phyloP scores from a whole-genome alignment of 352 stramenopile species.

The Phytophthora fragariae region DNA sequence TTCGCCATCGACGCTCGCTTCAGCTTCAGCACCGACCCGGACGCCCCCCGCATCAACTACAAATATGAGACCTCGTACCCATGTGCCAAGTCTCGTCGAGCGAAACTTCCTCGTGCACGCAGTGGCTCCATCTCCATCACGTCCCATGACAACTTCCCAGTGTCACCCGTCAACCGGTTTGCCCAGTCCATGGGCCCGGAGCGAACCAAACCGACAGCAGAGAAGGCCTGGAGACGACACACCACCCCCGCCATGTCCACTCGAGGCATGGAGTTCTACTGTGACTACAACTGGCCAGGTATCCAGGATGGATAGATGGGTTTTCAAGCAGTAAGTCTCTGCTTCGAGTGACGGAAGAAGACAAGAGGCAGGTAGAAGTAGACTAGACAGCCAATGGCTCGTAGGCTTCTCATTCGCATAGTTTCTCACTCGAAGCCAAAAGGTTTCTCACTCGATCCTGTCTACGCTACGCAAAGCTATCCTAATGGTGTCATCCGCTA shows the following conservation, averaged over 20 bases:
- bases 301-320: background rate
- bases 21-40: constrained; percentile 27
- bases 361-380: background rate
- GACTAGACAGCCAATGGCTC: too few species aligned
- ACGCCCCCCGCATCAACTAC: background rate
- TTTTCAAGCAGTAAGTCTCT: constrained; percentile 1
- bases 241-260: constrained; percentile 32
- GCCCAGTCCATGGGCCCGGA: constrained; percentile 34
- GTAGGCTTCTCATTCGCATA: background rate
- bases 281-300: constrained; percentile 3
- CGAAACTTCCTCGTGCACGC: constrained; percentile 24
- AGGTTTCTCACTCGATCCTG: too few species aligned
- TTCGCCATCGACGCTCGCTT: constrained; percentile 39
- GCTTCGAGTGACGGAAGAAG: background rate
- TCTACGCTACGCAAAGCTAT: too few species aligned
- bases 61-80: background rate
- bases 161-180: constrained; percentile 35
- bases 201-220: constrained; percentile 1
- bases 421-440: background rate
- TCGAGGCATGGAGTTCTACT: constrained; percentile 13
- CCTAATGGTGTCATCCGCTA: too few species aligned
- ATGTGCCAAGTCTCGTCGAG: constrained; percentile 7
- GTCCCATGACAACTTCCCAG: constrained; percentile 7
- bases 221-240: constrained; percentile 26
- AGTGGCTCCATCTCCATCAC: constrained; percentile 38